Evolutionary conservation across 148 eudicot species (phyloP).

Genomic region (Pharnaceum exiguum): DNA sequence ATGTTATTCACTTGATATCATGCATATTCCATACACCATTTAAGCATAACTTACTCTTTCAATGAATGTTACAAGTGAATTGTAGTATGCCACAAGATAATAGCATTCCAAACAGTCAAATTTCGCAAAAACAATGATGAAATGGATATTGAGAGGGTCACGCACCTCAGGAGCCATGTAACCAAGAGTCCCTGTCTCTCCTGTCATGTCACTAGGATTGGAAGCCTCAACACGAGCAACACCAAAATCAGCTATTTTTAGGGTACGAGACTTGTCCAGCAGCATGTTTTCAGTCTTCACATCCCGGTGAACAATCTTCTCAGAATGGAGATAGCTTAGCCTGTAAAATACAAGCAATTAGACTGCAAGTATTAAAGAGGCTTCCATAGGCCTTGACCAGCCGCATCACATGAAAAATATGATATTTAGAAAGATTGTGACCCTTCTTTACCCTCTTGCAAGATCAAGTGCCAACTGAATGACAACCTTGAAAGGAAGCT

Average conservation of each 20-base stretch:
- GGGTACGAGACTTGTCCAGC: slow-evolving; percentile 81
- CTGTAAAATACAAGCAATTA: slow-evolving; percentile 31
- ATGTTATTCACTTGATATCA: too few relatives aligned
- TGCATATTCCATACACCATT: too few relatives aligned
- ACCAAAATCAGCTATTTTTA: slow-evolving; percentile 96
- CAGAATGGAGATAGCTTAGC: slow-evolving; percentile 88
- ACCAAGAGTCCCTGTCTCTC: slow-evolving; percentile 97
- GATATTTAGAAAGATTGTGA: background rate
- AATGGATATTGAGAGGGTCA: background rate
- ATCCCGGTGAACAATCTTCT: slow-evolving; percentile 96
- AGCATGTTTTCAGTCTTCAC: slow-evolving; percentile 98
- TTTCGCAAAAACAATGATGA: background rate
- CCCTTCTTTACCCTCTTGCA: slow-evolving; percentile 68
- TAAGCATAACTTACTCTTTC: too few relatives aligned
- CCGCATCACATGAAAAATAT: background rate
- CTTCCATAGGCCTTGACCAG: background rate
- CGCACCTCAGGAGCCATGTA: slow-evolving; percentile 99
- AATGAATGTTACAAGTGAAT: too few relatives aligned
- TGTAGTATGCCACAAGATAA: background rate
- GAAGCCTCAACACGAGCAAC: slow-evolving; percentile 99
- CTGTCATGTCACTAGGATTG: slow-evolving; percentile 96
- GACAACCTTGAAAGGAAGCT: slow-evolving; percentile 76
- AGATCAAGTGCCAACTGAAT: slow-evolving; percentile 81
- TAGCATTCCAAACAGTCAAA: background rate
- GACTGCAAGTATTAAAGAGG: background rate